Conservation (phyloP, 306 rosid genomes). For the Cucurbita argyrosperma region DNA sequence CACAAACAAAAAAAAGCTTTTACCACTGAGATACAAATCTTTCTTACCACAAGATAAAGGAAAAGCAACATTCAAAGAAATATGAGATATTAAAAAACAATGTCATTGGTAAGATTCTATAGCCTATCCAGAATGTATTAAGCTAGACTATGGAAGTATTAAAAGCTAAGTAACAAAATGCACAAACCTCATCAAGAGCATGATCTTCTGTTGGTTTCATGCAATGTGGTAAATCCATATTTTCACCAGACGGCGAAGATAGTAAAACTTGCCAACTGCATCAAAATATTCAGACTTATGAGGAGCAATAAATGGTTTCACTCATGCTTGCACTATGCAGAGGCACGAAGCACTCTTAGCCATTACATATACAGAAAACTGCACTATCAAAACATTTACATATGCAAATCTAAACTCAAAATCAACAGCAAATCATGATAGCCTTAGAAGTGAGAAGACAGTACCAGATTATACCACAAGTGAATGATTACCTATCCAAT, state of each 20-base stretch:
- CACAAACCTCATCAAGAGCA: slow-evolving; percentile 63
- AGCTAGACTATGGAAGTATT: background rate
- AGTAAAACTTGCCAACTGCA: slow-evolving; percentile 66
- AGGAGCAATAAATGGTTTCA: background rate
- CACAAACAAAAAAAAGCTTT: slow-evolving; percentile 8
- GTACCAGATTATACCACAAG: background rate
- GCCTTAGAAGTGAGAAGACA: background rate
- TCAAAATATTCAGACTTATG: slow-evolving; percentile 6
- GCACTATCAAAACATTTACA: background rate
- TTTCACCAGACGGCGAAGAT: slow-evolving; percentile 50
- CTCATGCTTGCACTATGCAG: background rate
- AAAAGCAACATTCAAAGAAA: background rate
- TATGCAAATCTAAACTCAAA: background rate
- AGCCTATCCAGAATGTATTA: background rate
- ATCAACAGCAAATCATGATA: background rate
- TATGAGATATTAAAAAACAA: too few relatives aligned
- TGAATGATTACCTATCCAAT: slow-evolving; percentile 56
- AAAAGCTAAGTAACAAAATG: slow-evolving; percentile 8
- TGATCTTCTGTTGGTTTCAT: slow-evolving; percentile 47
- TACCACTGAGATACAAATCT: slow-evolving; percentile 2
- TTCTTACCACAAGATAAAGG: background rate
- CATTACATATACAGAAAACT: background rate
- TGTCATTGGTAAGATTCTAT: background rate
- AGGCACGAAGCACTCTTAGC: background rate
- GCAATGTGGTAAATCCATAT: slow-evolving; percentile 52